Evolutionary conservation across 768 basidiomycete genomes (phyloP).

Genomic region (Mycena chlorophos): DNA sequence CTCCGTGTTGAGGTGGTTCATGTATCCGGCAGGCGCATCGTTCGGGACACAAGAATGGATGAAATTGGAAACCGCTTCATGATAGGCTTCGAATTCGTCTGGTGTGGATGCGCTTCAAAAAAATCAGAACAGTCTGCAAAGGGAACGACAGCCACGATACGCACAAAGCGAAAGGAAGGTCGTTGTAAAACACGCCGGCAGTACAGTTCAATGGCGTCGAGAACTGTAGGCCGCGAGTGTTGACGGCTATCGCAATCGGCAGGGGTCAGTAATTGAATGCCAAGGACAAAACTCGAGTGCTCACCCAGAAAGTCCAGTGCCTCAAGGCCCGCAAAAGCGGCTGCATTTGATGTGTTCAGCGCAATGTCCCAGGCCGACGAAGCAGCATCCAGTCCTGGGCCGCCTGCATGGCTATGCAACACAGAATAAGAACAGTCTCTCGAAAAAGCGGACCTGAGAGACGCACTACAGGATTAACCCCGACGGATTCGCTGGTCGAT

Average conservation of each 20-base stretch:
- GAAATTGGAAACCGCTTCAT: conserved; percentile 2
- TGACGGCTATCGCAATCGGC: too few relatives aligned
- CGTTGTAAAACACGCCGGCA: neutral
- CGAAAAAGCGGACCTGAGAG: neutral
- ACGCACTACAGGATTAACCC: conserved; percentile 15
- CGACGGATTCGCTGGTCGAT: conserved; percentile 10
- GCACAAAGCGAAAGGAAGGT: neutral
- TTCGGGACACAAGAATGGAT: conserved; percentile 9
- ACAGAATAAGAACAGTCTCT: neutral
- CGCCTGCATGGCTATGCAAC: conserved; percentile 10
- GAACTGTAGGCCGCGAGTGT: conserved; percentile 9
- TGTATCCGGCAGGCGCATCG: conserved; percentile 5
- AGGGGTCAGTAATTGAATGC: neutral
- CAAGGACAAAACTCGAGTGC: neutral
- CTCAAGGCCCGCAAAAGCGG: conserved; percentile 1
- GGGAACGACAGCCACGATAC: neutral
- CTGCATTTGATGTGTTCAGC: neutral
- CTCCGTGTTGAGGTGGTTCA: conserved; percentile 5
- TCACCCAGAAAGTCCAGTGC: conserved; percentile 13
- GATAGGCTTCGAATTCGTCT: conserved; percentile 2
- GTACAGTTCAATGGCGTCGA: conserved; percentile 14
- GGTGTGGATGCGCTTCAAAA: neutral
- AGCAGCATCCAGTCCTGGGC: conserved; percentile 13
- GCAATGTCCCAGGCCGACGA: conserved; percentile 11
- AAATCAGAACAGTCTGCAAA: neutral